Evolutionary conservation across 257 asterid species (phyloP), one percentile per base, ranked within the genome.

Genomic region (Leonotis leonurus): DNA sequence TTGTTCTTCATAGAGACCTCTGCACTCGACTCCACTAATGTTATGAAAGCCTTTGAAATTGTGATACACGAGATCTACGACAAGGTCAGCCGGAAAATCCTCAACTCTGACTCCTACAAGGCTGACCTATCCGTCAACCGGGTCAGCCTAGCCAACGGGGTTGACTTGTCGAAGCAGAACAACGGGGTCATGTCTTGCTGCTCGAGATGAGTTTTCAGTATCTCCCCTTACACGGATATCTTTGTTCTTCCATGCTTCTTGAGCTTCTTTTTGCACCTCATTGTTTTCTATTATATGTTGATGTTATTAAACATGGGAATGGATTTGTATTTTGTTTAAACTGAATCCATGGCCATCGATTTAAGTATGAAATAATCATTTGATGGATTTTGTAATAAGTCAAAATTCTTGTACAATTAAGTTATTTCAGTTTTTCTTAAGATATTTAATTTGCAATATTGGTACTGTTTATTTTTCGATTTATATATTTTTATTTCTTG

Each of bases 11-110:
- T 27, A 3, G 32, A 27, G 5, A 27, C 32, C 32, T 27, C 32
- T 2, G 32, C 32, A 5, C 5, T 27, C 4, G 32, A 27, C 5
- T 27, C 32, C 4, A 27, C 32, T 2, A 27, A n/a, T n/a, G n/a
- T n/a, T n/a, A n/a, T 49, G 4, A 74, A 77, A 17, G 89, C 91
- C 30, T 83, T 86, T 33, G 95, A 86, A 66, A 75, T 86, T 41
- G 89, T 80, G n/a, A 83, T 82, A 17, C 79, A 80, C 8, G 95
- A 81, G 74, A 81, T 83, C 25, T 80, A 86, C 65, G 84, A 79
- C 37, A 83, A 86, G 40, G 71, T 83, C 49, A 79, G 88, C 77
- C 51, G 88, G 53, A 83, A 78, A 68, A 72, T 76, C 24, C 85
- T 83, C 49, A 81, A 74, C 73, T 83, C 91, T 0, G 83, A 86